Evolutionary conservation across 2,329 filamentous ascomycete species (phyloP).

Genomic region (Blumeria graminis): DNA sequence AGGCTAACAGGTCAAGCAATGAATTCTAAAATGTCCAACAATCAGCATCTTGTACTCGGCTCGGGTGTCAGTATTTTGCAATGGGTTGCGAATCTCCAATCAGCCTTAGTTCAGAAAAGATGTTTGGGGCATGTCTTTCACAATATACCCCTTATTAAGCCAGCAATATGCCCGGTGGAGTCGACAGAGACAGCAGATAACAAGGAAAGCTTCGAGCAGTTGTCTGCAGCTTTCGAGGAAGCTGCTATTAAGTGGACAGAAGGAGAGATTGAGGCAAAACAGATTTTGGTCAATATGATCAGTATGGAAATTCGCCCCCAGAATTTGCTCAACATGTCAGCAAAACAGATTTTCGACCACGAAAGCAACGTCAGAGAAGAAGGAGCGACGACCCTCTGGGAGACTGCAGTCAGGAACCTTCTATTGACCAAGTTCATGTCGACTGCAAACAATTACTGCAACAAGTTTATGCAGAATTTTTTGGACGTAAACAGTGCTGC

Average conservation of each 20-base stretch:
- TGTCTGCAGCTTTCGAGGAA: too few relatives aligned
- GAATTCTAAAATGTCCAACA: too few relatives aligned
- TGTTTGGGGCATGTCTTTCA: background rate
- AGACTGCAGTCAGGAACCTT: background rate
- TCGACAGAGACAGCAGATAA: too few relatives aligned
- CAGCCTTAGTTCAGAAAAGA: background rate
- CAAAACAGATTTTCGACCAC: background rate
- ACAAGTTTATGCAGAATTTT: background rate
- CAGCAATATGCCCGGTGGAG: background rate
- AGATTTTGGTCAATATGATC: background rate
- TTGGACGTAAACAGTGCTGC: background rate
- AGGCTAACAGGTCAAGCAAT: too few relatives aligned
- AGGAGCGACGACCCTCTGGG: background rate
- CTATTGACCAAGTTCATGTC: background rate
- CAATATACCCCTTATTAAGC: background rate
- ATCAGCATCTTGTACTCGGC: too few relatives aligned
- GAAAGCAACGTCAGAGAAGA: background rate
- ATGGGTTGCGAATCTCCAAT: background rate
- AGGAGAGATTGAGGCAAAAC: background rate
- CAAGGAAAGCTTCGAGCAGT: too few relatives aligned
- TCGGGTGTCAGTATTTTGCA: background rate
- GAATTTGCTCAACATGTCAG: background rate
- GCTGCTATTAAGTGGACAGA: too few relatives aligned
- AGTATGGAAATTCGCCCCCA: background rate
- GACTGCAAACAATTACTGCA: background rate